Evolutionary conservation across 2,329 filamentous ascomycete genomes (phyloP).

Genomic region (Cladosporium sp.): DNA sequence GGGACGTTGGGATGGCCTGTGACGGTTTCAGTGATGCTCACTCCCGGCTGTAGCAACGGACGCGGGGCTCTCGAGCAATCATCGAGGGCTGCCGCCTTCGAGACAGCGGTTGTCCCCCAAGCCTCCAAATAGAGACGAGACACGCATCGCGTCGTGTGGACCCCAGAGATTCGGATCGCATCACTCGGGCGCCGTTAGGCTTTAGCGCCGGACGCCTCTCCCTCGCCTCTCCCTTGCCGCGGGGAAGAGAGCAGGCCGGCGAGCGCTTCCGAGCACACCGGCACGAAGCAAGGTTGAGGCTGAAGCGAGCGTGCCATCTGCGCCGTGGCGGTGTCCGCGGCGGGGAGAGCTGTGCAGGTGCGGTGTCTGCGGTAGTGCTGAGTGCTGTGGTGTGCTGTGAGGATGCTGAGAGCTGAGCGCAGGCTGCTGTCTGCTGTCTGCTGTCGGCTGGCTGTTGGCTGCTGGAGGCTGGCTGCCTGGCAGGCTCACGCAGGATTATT

Average conservation of each 20-base stretch:
- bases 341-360: too few relatives aligned
- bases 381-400: neutral
- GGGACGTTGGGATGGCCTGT: conserved; percentile 5
- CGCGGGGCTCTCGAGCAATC: neutral
- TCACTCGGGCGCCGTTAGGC: conserved; percentile 5
- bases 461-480: too few relatives aligned
- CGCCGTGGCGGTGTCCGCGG: neutral
- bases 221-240: conserved; percentile 5
- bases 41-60: conserved; percentile 5
- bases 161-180: conserved; percentile 5
- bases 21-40: neutral
- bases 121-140: conserved; percentile 11
- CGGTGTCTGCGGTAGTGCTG: too few relatives aligned
- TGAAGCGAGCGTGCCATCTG: conserved; percentile 3
- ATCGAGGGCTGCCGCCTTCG: neutral
- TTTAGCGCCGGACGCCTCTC: conserved; percentile 8
- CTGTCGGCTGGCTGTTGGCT: too few relatives aligned
- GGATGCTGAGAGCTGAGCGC: too few relatives aligned
- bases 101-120: conserved; percentile 1
- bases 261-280: conserved; percentile 1
- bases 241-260: conserved; percentile 8
- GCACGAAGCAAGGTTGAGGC: conserved; percentile 7
- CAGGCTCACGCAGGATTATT: neutral
- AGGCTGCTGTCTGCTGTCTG: too few relatives aligned
- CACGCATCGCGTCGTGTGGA: conserved; percentile 1